These are phyloP conservation scores for Cladosporium oxysporum DNA, from an alignment of 2,329 filamentous ascomycete species.

Conservation along the genomic window DNA sequence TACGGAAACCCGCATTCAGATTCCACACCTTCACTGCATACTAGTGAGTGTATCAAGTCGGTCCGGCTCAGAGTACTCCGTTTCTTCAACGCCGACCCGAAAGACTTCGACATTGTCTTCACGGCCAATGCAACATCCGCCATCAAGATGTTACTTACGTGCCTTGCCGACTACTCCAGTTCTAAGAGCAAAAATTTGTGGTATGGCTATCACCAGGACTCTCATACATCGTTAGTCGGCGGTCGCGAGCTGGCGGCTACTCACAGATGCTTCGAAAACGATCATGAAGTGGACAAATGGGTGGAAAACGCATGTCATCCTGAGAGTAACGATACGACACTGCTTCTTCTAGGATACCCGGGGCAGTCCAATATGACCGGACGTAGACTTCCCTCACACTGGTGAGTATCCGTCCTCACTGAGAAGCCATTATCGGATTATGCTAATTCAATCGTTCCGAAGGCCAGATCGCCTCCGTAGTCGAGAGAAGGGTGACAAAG, in stretches of 20 bases:
- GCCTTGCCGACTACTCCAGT: conserved; percentile 57
- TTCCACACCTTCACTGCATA: conserved; percentile 59
- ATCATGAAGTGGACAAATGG: conserved; percentile 46
- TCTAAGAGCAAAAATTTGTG: conserved; percentile 50
- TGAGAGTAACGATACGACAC: conserved; percentile 36
- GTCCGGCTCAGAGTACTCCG: conserved; percentile 55
- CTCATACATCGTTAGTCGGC: conserved; percentile 60
- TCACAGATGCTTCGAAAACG: conserved; percentile 42
- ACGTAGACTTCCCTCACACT: conserved; percentile 39
- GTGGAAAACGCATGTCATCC: conserved; percentile 41
- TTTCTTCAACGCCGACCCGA: conserved; percentile 62
- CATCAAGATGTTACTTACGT: conserved; percentile 62
- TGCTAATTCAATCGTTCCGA: conserved; percentile 23
- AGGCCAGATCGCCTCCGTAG: conserved; percentile 37
- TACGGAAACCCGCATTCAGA: conserved; percentile 70
- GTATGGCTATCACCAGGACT: conserved; percentile 63
- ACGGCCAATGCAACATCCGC: conserved; percentile 63
- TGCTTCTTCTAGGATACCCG: conserved; percentile 42
- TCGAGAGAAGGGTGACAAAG: conserved; percentile 36
- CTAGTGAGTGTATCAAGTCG: conserved; percentile 59
- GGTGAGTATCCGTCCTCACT: conserved; percentile 27
- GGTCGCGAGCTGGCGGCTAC: conserved; percentile 38
- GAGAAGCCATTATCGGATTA: conserved; percentile 20
- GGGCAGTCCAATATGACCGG: conserved; percentile 45
- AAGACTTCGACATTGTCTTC: conserved; percentile 63